Evolutionary conservation across 2,329 filamentous ascomycete genomes (phyloP), one percentile per base, ranked within the genome.

Genomic region (Arthrobotrys iridis): DNA sequence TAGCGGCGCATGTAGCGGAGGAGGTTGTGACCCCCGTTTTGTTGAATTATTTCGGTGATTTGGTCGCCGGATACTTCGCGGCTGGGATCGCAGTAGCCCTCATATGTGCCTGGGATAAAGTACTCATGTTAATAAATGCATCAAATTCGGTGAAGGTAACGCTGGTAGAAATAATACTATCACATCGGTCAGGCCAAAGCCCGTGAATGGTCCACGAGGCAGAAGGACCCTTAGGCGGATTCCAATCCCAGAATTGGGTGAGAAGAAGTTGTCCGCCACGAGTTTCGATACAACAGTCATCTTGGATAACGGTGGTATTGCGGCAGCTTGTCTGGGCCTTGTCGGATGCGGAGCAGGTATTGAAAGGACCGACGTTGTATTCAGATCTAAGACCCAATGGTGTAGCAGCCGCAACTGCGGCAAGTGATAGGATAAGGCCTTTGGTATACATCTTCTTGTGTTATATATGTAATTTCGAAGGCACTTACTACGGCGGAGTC

Each of bases 221-320:
- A 86, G 6, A 88, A 0, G 87, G 87, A 0, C 87, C 87, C 0
- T 85, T 86, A 0, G 84, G 81, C 1, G 87, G 87, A 57, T 84
- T 78, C 0, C 85, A 85, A 78, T 88, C 87, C 87, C 87, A 89
- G 80, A 88, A 88, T 74, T 88, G 87, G 7, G 87, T 88, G 80
- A 84, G 84, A 11, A 88, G 82, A 28, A 89, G 80, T 55, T 86
- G 83, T 20, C 87, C 87, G 35, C 87, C 87, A 0, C 87, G 87
- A 11, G 83, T 82, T 76, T 88, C 87, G 82, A 86, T 88, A 82
- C 87, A 89, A 82, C 87, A 89, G 2, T 85, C 81, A 78, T 87
- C 81, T 73, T 82, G 65, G 46, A 84, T 82, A 1, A 81, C 82
- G 3, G 84, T 85, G 4, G 84, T 85, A 79, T 87, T 87, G 65